Evolutionary conservation across 345 rosid species (phyloP), one percentile per base, ranked within the genome.

Genomic region (Rubroshorea leprosula): DNA sequence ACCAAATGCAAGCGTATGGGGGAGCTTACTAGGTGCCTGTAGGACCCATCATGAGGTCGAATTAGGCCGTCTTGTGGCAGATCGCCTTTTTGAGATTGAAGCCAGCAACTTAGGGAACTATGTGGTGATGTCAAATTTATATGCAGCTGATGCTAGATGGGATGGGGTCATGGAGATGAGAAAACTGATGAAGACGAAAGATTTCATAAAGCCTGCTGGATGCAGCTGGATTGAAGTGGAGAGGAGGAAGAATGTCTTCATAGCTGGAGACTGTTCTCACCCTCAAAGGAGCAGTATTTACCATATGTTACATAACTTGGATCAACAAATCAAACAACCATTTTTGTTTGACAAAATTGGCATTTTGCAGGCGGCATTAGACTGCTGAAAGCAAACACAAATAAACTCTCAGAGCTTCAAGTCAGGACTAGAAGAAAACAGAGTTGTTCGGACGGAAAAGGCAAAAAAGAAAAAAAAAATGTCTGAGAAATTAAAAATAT

Each of bases 171-270:
- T 77, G 79, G 83, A 85, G 78, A 63, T 78, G 75, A 85, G 97
- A 74, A 87, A 80, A 62, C 52, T 73, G 64, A 87, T 85, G 89
- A 87, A 67, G 68, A 69, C 50, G 7, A 81, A 77, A 72, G 87
- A 81, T 67, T 68, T 87, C 67, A 79, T 72, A 77, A 90, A 87
- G 76, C 81, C 85, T 51, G 87, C 89, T 8, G 97, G 90, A 60
- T 85, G 93, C 74, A 90, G 97, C 75, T 87, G 97, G 97, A 80
- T 90, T 63, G 97, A 90, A 70, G 76, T 81, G 67, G 87, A 77
- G 54, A 79, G 72, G 64, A 57, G 58, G 68, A 79, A 66, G 70
- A 80, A 65, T 67, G 75, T 68, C 23, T 90, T 90, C 77, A 55
- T 87, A 43, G 89, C 92, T 53, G 96, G 85, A 69, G 95, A 87